Conservation (phyloP, 805 yeast genomes). For the Kluyveromyces siamensis region DNA sequence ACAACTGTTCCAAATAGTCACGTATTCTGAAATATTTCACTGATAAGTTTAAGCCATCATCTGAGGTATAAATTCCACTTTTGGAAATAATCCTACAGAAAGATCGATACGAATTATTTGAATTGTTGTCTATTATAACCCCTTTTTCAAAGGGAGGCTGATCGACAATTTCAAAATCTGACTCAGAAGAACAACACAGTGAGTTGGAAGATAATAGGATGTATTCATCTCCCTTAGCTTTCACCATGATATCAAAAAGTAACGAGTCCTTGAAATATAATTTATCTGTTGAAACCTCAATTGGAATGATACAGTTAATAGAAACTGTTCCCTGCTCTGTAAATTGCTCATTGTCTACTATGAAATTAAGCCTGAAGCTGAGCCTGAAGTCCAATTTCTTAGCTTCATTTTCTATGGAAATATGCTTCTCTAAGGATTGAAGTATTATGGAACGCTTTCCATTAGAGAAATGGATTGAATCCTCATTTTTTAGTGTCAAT, state of each 20-base stretch:
- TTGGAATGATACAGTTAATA: conserved; percentile 17
- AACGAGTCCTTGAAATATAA: conserved; percentile 20
- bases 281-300: conserved; percentile 28
- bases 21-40: neutral
- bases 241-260: conserved; percentile 23
- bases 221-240: conserved; percentile 21
- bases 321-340: conserved; percentile 10
- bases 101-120: conserved; percentile 1
- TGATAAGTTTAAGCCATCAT: neutral
- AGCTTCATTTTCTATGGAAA: neutral
- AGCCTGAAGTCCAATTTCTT: neutral
- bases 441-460: neutral
- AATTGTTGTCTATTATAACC: neutral
- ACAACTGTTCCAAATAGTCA: neutral
- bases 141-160: neutral
- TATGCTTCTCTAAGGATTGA: neutral
- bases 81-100: conserved; percentile 1
- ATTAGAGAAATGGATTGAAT: neutral
- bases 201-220: conserved; percentile 14
- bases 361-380: conserved; percentile 8
- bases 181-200: conserved; percentile 4
- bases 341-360: conserved; percentile 4
- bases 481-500: conserved; percentile 3
- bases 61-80: neutral
- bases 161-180: conserved; percentile 14